Evolutionary conservation across 2,329 filamentous ascomycete species (phyloP).

Genomic region (Sporothrix curviconia): DNA sequence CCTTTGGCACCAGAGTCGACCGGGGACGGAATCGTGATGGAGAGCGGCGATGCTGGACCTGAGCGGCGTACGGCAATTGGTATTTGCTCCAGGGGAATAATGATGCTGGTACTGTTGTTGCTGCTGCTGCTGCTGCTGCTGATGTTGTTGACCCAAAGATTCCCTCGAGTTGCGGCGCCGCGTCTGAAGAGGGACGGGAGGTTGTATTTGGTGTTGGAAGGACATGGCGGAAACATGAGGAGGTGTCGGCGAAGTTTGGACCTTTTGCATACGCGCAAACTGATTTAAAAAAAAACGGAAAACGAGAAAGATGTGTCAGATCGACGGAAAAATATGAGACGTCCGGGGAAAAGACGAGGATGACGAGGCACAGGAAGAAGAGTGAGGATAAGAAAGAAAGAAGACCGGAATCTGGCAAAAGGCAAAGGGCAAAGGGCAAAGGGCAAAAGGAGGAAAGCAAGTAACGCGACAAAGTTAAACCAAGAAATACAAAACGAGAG

Average conservation of each 20-base stretch:
- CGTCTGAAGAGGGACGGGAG: constrained; percentile 20
- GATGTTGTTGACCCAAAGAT: constrained; percentile 20
- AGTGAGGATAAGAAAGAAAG: constrained; percentile 9
- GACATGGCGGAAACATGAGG: constrained; percentile 9
- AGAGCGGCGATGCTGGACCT: constrained; percentile 23
- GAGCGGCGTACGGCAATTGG: constrained; percentile 21
- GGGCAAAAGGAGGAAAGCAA: not conserved
- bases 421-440: not conserved
- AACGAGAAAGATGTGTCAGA: constrained; percentile 14
- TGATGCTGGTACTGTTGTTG: too few species aligned
- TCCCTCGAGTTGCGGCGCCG: constrained; percentile 21
- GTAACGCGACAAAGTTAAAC: not conserved
- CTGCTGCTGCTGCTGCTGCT: constrained; percentile 21
- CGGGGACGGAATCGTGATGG: constrained; percentile 25
- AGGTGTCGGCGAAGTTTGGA: constrained; percentile 8
- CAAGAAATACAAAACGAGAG: not conserved
- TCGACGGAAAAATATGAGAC: constrained; percentile 10
- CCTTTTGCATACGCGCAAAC: constrained; percentile 24
- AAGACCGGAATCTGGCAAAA: not conserved
- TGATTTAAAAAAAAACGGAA: constrained; percentile 18
- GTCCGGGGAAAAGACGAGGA: not conserved
- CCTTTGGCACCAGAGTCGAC: not conserved
- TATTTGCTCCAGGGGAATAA: constrained; percentile 22
- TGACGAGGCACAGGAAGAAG: constrained; percentile 14
- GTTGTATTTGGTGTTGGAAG: constrained; percentile 11